Evolutionary conservation across 768 basidiomycete species (phyloP), one percentile per base, ranked within the genome.

Genomic region (Rhizopogon rudus): DNA sequence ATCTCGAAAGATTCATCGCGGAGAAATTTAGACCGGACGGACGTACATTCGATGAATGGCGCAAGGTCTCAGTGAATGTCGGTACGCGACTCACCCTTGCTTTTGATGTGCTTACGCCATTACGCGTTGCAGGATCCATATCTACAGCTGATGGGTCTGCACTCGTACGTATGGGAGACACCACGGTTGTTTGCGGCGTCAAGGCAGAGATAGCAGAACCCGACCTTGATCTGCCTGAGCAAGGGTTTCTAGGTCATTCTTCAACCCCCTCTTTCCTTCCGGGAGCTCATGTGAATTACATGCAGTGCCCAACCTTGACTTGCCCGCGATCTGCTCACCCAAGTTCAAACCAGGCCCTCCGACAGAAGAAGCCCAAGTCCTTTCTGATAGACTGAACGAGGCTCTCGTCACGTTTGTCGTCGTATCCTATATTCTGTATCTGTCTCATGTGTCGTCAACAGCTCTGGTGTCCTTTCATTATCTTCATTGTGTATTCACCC

Each of bases 301-400:
- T 37, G 8, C 57, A 94, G 96, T 98, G 0, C 96, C 97, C 1
- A 98, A 98, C 64, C 74, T 98, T 60, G 96, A 99, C 68, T 80
- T 99, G 2, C 89, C 95, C 2, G 89, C 96, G 0, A 80, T 98
- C 54, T 98, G 93, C 66, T 94, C 93, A 7, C 87, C 96, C 0
- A 84, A 82, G 62, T 98, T 97, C 77, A 95, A 94, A 63, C 91
- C 96, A 37, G 97, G 97, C 2, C 95, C 97, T 1, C 97, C 97
- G 0, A 79, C 83, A 0, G 95, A 98, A 58, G 95, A 98, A 66
- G 94, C 95, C 0, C 97, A 98, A 64, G 85, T 92, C 5, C 77
- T 96, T 5, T 93, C 93, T 0, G 87, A 91, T 61, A 76, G 89
- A 57, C 68, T 99, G 54, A 84, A 92, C 61, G 86, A 93, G 58